Percentiles rank a stretch among this genome's conserved stretches.
Evolutionary conservation across 2,329 filamentous ascomycete species (phyloP).

Genomic region (Hypoxylon sp.): DNA sequence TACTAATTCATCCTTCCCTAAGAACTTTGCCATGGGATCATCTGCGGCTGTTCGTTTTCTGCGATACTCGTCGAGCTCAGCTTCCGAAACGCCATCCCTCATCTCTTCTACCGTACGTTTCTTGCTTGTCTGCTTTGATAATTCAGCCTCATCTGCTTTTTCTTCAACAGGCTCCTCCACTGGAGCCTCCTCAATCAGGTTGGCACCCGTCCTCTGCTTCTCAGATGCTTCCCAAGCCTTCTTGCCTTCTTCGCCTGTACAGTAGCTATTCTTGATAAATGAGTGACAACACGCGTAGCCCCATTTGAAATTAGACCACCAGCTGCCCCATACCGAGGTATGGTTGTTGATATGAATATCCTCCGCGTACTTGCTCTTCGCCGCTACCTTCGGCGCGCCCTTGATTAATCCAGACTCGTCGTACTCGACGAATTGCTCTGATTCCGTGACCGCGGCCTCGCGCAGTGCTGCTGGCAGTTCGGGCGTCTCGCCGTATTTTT

Average conservation of each 20-base stretch:
- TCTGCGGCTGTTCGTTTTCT: conserved; percentile 78
- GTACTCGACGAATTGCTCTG: conserved; percentile 92
- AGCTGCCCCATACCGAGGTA: conserved; percentile 92
- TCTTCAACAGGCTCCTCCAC: conserved; percentile 42
- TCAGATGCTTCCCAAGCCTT: conserved; percentile 83
- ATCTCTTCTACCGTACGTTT: conserved; percentile 86
- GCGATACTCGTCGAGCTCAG: conserved; percentile 88
- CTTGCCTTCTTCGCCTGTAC: conserved; percentile 91
- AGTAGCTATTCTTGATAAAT: conserved; percentile 95
- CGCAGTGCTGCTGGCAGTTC: conserved; percentile 71
- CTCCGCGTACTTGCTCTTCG: conserved; percentile 92
- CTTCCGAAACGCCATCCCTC: conserved; percentile 81
- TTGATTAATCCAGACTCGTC: conserved; percentile 92
- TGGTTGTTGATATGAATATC: conserved; percentile 93
- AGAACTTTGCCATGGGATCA: conserved; percentile 88
- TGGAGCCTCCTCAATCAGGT: conserved; percentile 54
- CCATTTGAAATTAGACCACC: conserved; percentile 97
- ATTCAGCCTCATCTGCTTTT: conserved; percentile 44
- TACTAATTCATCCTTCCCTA: conserved; percentile 79
- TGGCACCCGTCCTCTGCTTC: conserved; percentile 64
- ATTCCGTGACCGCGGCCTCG: conserved; percentile 79
- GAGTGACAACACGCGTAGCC: conserved; percentile 97
- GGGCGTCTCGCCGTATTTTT: conserved; percentile 84
- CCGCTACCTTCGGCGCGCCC: conserved; percentile 80
- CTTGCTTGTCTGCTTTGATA: conserved; percentile 58